Evolutionary conservation across 306 rosid species (phyloP), one percentile per base, ranked within the genome.

Genomic region (Erythrophleum fordii): DNA sequence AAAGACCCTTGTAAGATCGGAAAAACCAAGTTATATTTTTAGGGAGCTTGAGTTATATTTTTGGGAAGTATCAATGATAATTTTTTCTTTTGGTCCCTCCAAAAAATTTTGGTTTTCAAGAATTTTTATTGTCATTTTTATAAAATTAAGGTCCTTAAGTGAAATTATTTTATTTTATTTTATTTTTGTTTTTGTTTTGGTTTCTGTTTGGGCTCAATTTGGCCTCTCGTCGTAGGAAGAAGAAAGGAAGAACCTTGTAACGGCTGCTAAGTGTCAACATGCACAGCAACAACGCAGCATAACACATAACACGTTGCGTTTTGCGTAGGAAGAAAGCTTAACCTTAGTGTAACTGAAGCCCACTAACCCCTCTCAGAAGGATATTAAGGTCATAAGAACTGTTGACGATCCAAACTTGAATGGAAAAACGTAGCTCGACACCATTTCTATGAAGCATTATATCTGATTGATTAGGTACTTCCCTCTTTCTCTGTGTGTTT

Each of bases 251-350:
- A 59, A 25, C 11, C 13, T 60, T 44, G 72, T 61, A 75, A 58
- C 69, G 18, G 56, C 56, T 29, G 18, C 14, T 73, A 73, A 55
- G 72, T 17, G 6, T 18, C 49, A 58, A 62, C 80, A 76, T 76
- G 75, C 75, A 77, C 6, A 26, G 37, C 28, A 35, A 51, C 52
- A 66, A 39, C 42, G 23, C 26, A 76, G 42, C 46, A 45, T 10
- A 16, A 34, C 23, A 62, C 2, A 35, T 44, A 48, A 29, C 55
- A 29, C 23, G 46, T 25, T 17, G 5, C 31, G 20, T 51, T 51
- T 66, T 23, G 26, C 31, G 48, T 6, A 3, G 6, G 22, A 34
- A 20, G 11, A 46, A 65, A 22, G 6, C 53, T 65, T 45, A 37
- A 9, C 5, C 34, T 34, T 49, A 35, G 25, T 2, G 69, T 34